Evolutionary conservation across 1,139 yeast genomes (phyloP), one percentile per base, ranked within the genome.

Genomic region (Taphrina pruni): DNA sequence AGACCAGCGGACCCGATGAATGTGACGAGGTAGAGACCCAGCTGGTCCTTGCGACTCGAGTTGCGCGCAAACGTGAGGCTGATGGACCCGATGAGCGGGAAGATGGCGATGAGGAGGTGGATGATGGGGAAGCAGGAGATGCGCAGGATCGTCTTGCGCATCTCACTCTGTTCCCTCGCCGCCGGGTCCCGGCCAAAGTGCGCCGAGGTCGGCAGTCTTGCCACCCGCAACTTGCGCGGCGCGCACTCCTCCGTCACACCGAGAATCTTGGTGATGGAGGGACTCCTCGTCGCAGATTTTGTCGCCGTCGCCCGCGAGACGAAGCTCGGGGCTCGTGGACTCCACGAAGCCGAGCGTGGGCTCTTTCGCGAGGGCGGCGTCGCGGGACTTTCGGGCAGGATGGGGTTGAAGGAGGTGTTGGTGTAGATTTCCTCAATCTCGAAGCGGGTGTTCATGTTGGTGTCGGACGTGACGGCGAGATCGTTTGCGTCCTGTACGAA

Each of bases 1-100:
- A 64, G 36, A 46, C 67, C 56, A 7, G 67, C 67, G 38, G 67
- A 55, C 4, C 60, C 55, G 35, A 54, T 46, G n/a, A 57, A 64
- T 26, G 60, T 64, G 48, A 64, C 11, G 46, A 46, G 35, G 48
- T 43, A 64, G 20, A 64, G 46, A 17, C 58, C 54, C 6, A 55
- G 20, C 39, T 64, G 67, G 8, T 39, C 35, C 20, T n/a, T 14
- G 11, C 52, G 35, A 6, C 48, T 11, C 26, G 61, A 41, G 61
- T 55, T 9, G 35, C 46, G 60, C n/a, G 61, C 50, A 36, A 41
- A 38, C 35, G 50, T 48, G 32, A 64, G 56, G 48, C 43, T 55
- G 61, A 64, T 58, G n/a, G 50, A 57, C 9, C 67, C 67, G 9
- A 64, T 39, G 17, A 50, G 46, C 4, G 55, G 43, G 11, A 50